Evolutionary conservation across 2,329 filamentous ascomycete genomes (phyloP).

Genomic region (Clarireedia paspali): DNA sequence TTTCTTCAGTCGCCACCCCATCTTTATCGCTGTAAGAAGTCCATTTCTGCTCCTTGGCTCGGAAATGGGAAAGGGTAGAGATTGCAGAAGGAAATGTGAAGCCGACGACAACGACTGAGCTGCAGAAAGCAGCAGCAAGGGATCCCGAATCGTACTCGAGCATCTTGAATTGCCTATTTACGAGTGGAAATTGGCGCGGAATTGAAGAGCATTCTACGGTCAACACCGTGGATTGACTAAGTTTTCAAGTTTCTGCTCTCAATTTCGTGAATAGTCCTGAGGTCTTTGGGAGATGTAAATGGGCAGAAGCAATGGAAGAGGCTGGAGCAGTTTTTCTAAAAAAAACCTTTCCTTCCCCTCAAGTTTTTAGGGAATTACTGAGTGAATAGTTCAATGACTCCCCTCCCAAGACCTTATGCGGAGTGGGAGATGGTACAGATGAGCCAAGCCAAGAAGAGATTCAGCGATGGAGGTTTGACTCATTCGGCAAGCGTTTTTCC

Average conservation of each 20-base stretch:
- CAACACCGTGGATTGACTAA: not conserved
- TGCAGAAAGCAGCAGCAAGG: conserved; percentile 19
- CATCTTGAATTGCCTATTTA: conserved; percentile 31
- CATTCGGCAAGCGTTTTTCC: not conserved
- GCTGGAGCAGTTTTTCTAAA: too few relatives aligned
- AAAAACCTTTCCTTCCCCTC: too few relatives aligned
- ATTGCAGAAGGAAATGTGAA: conserved; percentile 33
- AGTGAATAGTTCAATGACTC: too few relatives aligned
- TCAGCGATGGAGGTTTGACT: not conserved
- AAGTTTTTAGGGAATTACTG: too few relatives aligned
- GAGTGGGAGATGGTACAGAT: not conserved
- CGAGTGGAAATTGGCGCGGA: not conserved
- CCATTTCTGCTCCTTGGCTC: conserved; percentile 25
- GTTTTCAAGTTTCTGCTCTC: not conserved
- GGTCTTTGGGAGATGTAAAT: too few relatives aligned
- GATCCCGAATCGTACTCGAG: conserved; percentile 44
- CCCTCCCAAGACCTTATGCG: too few relatives aligned
- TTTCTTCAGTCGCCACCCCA: conserved; percentile 58
- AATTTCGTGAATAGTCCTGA: not conserved
- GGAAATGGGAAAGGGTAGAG: conserved; percentile 30
- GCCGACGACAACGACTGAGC: conserved; percentile 31
- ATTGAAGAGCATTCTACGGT: not conserved
- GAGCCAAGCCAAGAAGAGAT: not conserved
- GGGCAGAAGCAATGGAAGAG: too few relatives aligned
- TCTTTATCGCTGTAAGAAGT: conserved; percentile 61